Evolutionary conservation across 768 basidiomycete species (phyloP).

Genomic region (Russula dissimulans): DNA sequence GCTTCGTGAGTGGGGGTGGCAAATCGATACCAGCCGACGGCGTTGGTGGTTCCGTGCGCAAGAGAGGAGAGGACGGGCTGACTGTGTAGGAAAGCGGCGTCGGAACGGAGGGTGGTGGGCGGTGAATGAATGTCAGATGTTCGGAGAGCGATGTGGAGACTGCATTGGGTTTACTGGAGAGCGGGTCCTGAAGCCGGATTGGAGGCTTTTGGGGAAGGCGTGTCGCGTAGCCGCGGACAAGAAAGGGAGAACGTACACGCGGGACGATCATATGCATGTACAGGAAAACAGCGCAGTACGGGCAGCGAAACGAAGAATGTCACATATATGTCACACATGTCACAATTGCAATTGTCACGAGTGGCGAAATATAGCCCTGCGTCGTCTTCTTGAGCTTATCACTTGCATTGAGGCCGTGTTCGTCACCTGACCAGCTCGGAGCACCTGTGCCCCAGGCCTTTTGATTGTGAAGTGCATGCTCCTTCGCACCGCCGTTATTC

Average conservation of each 20-base stretch:
- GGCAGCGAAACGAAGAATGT: background rate
- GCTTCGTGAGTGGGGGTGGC: constrained; percentile 22
- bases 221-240: constrained; percentile 14
- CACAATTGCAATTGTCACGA: too few species aligned
- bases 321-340: background rate
- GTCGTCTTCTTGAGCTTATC: too few species aligned
- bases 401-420: too few species aligned
- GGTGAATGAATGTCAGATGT: constrained; percentile 69
- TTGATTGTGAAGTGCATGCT: too few species aligned
- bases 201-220: constrained; percentile 18
- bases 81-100: constrained; percentile 64
- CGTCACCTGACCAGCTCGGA: too few species aligned
- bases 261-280: background rate
- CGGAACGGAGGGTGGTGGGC: constrained; percentile 72
- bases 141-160: constrained; percentile 24
- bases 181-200: constrained; percentile 18
- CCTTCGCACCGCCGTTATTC: too few species aligned
- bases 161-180: constrained; percentile 9
- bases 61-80: constrained; percentile 61
- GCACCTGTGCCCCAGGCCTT: too few species aligned
- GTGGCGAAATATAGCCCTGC: too few species aligned
- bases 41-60: constrained; percentile 31
- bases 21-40: constrained; percentile 20
- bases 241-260: background rate
- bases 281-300: too few species aligned